These are phyloP conservation scores for Suillus paluster DNA, from an alignment of 768 basidiomycete genomes.

Conservation along the genomic window DNA sequence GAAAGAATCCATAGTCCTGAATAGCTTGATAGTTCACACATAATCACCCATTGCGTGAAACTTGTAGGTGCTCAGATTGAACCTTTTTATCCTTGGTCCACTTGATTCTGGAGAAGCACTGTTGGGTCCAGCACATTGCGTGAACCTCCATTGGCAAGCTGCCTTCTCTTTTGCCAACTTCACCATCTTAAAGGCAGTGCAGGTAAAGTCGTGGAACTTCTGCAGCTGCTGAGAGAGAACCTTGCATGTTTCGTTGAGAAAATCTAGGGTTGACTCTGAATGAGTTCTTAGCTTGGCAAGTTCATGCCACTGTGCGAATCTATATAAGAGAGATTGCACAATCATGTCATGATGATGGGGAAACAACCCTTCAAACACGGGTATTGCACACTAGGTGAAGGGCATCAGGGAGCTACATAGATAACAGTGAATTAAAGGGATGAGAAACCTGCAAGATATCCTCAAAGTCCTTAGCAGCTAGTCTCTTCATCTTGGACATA, in stretches of 20 bases:
- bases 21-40: constrained; percentile 9
- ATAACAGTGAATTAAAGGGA: too few species aligned
- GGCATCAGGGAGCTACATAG: background rate
- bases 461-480: background rate
- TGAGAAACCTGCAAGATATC: constrained; percentile 4
- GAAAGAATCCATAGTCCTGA: constrained; percentile 42
- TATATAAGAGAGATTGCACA: constrained; percentile 31
- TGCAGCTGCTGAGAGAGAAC: constrained; percentile 13
- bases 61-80: constrained; percentile 20
- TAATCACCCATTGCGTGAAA: constrained; percentile 21
- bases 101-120: background rate
- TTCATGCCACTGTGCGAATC: too few species aligned
- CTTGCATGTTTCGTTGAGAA: constrained; percentile 30
- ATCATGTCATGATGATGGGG: constrained; percentile 25
- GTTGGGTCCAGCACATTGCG: background rate
- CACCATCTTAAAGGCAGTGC: constrained; percentile 25
- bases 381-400: constrained; percentile 35
- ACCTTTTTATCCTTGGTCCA: constrained; percentile 5
- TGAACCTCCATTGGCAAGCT: constrained; percentile 16
- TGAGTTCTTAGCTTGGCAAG: constrained; percentile 39
- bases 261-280: constrained; percentile 21
- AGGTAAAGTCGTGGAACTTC: too few species aligned
- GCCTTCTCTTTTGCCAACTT: constrained; percentile 36
- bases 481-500: background rate
- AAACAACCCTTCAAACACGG: constrained; percentile 43